Evolutionary conservation across 345 rosid genomes (phyloP), one percentile per base, ranked within the genome.

Genomic region (Rhodamnia rubescens): DNA sequence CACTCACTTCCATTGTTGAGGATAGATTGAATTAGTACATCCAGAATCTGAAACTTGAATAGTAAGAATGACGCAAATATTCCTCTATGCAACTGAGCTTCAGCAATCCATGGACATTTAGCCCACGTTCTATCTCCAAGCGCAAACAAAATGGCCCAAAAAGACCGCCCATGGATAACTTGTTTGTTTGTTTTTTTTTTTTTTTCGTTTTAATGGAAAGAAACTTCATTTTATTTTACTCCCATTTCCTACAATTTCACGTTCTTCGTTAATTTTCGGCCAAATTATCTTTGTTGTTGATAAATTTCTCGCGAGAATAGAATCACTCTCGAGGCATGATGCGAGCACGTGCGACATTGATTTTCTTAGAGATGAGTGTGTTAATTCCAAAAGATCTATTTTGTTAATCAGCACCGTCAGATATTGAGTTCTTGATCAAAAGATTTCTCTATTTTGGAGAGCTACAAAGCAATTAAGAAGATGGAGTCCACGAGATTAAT

Each of bases 381-480:
- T 1, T n/a, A 9, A 27, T 29, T 61, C 2, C 20, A 27, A 61
- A 61, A 61, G 21, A 61, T 61, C 4, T 5, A 15, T 29, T 47
- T 61, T 1, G 1, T 61, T 1, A 2, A 32, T 64, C 5, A 1
- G 2, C 0, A 64, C 24, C 5, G 4, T 7, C 1, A 5, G 36
- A 32, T 32, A 8, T 16, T 15, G 12, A 64, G 22, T 42, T 2
- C 40, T 36, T 36, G 3, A 36, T 36, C 2, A 36, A 36, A 36
- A 36, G 2, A 36, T 36, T 36, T 36, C 40, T 2, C 40, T 36
- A 36, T 36, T 36, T 36, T 36, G 40, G 40, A 36, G 40, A 36
- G 40, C 40, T 36, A 36, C 40, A 36, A 36, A 13, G 74, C 3
- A 8, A 14, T 59, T 59, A 27, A 27, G n/a, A n/a, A n/a, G n/a